Base-by-base conservation (phyloP, 257 asterid genomes). In the Lavandula angustifolia region DNA sequence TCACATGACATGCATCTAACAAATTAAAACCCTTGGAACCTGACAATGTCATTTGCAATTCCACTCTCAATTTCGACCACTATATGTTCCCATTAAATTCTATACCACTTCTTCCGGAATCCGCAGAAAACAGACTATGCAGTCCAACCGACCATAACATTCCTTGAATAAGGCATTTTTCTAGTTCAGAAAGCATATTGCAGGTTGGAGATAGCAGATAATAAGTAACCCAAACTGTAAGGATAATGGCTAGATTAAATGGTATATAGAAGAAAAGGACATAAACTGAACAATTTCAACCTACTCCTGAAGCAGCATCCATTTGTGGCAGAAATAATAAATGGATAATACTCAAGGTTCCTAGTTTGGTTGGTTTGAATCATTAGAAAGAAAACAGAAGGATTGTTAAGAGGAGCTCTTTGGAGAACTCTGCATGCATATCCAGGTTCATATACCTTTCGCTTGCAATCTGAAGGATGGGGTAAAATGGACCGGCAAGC, bases 401-500 rank as follows among this genome's bases (percentile, higher is more conserved):
- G 73, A 14, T 62, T 44, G 31, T 22, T 44, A 52, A 60, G 34
- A 60, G 42, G 29, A 69, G 60, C 44, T 41, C 40, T 47, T 4
- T 41, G 60, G 40, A 66, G 54, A 66, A 73, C 54, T 69, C 35
- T 51, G 55, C 63, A 70, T 29, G 47, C 17, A 58, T 42, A 54
- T 22, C 59, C 54, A 73, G 76, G 66, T 47, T 48, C 59, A 71
- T 87, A 74, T 64, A 94, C 99, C 97, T 94, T 80, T 94, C 97
- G 64, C 80, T 94, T 61, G 81, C 87, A 66, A 84, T 78, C 65
- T 71, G 84, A 78, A 94, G 92, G 77, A 94, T 84, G 62, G 96
- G 95, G 79, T 84, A 90, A 78, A 81, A 80, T 13, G 96, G 99
- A 77, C 99, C 97, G 51, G 88, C 84, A 76, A 94, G 94, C 97